Conservation (phyloP, 2,329 filamentous ascomycete species). For the Parascedosporium putredinis region DNA sequence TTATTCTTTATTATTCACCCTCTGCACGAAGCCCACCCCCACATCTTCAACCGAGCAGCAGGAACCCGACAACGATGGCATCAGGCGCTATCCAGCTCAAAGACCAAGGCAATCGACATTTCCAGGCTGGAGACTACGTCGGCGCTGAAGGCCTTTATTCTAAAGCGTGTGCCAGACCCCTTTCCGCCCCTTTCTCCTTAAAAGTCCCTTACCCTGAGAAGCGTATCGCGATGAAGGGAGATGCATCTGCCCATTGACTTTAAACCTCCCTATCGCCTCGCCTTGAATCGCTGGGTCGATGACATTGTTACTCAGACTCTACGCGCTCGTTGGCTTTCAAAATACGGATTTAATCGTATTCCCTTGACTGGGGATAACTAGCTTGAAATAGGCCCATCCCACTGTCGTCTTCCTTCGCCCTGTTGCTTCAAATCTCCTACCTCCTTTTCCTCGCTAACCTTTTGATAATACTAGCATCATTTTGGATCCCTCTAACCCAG, state of each 20-base stretch:
- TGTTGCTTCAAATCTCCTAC: no score
- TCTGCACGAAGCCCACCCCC: background rate
- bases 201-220: background rate
- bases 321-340: no score
- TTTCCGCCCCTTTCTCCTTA: background rate
- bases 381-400: no score
- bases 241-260: no score
- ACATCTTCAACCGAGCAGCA: no score
- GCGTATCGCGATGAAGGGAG: no score
- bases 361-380: no score
- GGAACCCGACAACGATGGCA: slow-evolving; percentile 15
- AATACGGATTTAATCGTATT: no score
- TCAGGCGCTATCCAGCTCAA: slow-evolving; percentile 30
- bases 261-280: background rate
- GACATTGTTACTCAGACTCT: no score
- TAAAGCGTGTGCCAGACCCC: slow-evolving; percentile 44
- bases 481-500: slow-evolving; percentile 64
- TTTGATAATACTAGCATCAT: slow-evolving; percentile 47
- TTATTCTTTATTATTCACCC: background rate
- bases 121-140: slow-evolving; percentile 52
- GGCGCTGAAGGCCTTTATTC: slow-evolving; percentile 62
- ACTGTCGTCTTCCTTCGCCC: no score
- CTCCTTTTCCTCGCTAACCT: slow-evolving; percentile 8
- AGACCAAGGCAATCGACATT: slow-evolving; percentile 54
- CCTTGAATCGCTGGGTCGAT: background rate